Percentiles rank a stretch among this genome's conserved stretches.
Evolutionary conservation across 2,329 filamentous ascomycete species (phyloP).

Genomic region (Ophiostoma ulmi): DNA sequence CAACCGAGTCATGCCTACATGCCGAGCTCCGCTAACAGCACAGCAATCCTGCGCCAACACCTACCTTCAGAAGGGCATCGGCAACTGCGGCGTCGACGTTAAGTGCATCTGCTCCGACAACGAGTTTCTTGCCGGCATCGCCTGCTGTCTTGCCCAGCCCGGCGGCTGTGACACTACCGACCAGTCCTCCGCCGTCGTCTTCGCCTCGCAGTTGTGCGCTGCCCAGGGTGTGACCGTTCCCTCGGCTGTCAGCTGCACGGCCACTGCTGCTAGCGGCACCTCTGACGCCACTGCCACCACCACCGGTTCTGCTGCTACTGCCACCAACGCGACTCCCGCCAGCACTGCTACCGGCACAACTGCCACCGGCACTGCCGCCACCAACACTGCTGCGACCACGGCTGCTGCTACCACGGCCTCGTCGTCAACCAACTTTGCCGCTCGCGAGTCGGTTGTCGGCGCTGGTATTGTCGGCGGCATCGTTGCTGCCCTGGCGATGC

Average conservation of each 20-base stretch:
- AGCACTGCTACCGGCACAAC: conserved; percentile 17
- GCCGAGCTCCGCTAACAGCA: background rate
- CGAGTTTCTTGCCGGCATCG: conserved; percentile 39
- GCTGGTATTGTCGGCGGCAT: conserved; percentile 28
- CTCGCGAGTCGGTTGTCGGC: conserved; percentile 25
- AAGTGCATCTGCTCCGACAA: conserved; percentile 42
- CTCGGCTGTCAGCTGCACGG: conserved; percentile 32
- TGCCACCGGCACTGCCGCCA: conserved; percentile 10
- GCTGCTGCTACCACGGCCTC: conserved; percentile 22
- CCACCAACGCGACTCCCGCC: conserved; percentile 12
- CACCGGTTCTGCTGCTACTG: conserved; percentile 21
- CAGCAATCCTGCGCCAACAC: conserved; percentile 34
- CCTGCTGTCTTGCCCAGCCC: conserved; percentile 34
- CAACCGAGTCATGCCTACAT: no score
- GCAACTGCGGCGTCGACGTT: conserved; percentile 35
- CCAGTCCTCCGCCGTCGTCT: conserved; percentile 33
- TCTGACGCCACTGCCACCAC: background rate
- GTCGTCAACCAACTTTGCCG: conserved; percentile 21
- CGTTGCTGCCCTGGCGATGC: conserved; percentile 28
- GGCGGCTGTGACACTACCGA: conserved; percentile 32
- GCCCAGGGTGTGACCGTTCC: conserved; percentile 35
- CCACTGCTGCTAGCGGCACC: conserved; percentile 23
- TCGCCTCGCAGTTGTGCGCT: conserved; percentile 34
- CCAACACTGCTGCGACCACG: conserved; percentile 8
- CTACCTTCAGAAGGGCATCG: conserved; percentile 33